A percentile compares a stretch with the other conserved stretches of the same genome.
These are phyloP conservation scores for Jamesozyma piceae DNA, from an alignment of 805 yeast genomes.

Conservation along the genomic window DNA sequence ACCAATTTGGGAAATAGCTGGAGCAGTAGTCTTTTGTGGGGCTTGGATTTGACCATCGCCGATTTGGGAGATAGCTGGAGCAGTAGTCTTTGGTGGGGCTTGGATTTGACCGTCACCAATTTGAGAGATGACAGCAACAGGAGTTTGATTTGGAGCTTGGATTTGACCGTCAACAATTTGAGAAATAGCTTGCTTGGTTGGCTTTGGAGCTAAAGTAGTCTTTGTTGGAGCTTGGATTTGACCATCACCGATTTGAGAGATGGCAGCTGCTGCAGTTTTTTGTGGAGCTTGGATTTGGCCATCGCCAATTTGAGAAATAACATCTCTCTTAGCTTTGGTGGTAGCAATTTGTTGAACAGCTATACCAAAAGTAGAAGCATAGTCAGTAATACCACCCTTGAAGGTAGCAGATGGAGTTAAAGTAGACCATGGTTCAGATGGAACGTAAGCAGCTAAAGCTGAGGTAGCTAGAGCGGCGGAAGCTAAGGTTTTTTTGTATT, in stretches of 20 bases:
- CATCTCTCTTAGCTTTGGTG: conserved; percentile 30
- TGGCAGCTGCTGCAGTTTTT: conserved; percentile 21
- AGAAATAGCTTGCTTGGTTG: conserved; percentile 27
- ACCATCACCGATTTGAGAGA: conserved; percentile 23
- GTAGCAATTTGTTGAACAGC: conserved; percentile 37
- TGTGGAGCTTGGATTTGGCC: conserved; percentile 33
- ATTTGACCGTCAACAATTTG: conserved; percentile 13
- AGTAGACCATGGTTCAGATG: conserved; percentile 61
- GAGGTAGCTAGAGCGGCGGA: conserved; percentile 39
- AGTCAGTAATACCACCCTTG: conserved; percentile 48
- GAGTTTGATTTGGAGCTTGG: conserved; percentile 18
- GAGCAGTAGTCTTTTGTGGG: conserved; percentile 14
- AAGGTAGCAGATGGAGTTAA: conserved; percentile 53
- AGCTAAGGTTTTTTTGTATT: conserved; percentile 34
- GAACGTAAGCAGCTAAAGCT: conserved; percentile 53
- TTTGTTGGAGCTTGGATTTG: conserved; percentile 6
- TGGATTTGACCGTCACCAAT: conserved; percentile 40
- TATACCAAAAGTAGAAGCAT: conserved; percentile 53
- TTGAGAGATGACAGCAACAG: conserved; percentile 32
- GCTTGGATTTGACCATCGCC: conserved; percentile 46
- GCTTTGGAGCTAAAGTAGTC: conserved; percentile 9
- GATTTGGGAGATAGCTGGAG: conserved; percentile 27
- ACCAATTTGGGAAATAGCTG: conserved; percentile 26
- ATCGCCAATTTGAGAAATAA: conserved; percentile 33
- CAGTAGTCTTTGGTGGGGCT: conserved; percentile 15